Base-by-base conservation (phyloP, 2,329 filamentous ascomycete genomes). In the Epichloe baconii region DNA sequence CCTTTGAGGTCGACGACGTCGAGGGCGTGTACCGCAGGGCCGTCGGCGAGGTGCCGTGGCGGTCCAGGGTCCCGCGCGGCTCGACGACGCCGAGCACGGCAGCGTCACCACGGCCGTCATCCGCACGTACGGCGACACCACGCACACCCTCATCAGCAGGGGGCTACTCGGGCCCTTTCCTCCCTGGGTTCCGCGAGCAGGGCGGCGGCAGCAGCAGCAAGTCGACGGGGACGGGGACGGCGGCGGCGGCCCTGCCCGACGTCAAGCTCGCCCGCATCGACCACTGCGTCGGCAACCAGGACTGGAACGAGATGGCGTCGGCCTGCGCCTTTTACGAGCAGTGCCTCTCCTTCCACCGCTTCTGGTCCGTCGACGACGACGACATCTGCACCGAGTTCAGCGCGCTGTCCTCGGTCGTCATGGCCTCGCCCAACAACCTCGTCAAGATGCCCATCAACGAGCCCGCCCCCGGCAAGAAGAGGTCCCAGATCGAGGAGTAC, bases 391-490 rank as follows among this genome's bases (percentile, higher is more conserved):
- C 87, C 58, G 89, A 95, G 64, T 96, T 88, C 77, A 89, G 85
- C 1, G 89, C 91, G 10, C 76, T 96, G 46, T 88, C 84, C 70
- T 87, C 81, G 62, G 83, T 96, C 62, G 91, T 96, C 64, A 95
- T 96, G 89, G 80, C 86, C 42, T 88, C 83, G 4, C 81, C 82
- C 54, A 88, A 90, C 71, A 85, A 91, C 52, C 67, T 85, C 4
- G 88, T 96, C 69, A 96, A 96, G 73, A 96, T 96, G 89, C 91
- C 91, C 61, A 95, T 97, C 78, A 96, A 96, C 74, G 90, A 96
- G 71, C 91, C 91, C 2, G 91, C 91, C 0, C 74, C 79, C 1
- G 91, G 90, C 53, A 93, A 93, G 73, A 91, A 88, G 70, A 87
- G 88, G 68, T 88, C 83, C 11, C 91, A 97, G 71, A 96, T 97